Evolutionary conservation across 2,329 filamentous ascomycete species (phyloP), one percentile per base, ranked within the genome.

Genomic region (Cladorrhinum sp.): DNA sequence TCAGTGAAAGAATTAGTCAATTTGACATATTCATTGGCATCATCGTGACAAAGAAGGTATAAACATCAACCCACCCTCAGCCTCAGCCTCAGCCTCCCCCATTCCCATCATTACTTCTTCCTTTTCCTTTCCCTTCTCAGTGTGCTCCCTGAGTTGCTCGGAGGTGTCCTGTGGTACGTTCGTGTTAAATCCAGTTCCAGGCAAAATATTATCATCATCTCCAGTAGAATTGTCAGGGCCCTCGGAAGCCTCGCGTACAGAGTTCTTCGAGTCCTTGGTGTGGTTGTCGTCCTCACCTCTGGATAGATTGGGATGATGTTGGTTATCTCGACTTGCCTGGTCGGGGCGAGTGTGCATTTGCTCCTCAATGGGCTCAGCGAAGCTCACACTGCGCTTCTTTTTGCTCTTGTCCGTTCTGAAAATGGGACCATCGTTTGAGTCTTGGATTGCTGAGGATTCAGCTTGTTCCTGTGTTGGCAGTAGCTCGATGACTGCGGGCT

Each of bases 321-420:
- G 33, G 64, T 58, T 30, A 52, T 55, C 7, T 64, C 59, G 54
- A 57, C 54, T 57, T 36, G 42, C 54, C 54, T 55, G 53, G 33
- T 30, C 53, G 53, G 30, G 53, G 36, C 21, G 33, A n/a, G 33
- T 55, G 28, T 42, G 60, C 56, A 60, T 18, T 9, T 63, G 65
- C 61, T 66, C 64, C 36, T 63, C 59, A 24, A 64, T 60, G 54
- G 64, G 62, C 42, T 68, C 63, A 16, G 62, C 62, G 39, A 67
- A 65, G 21, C 55, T 64, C 23, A 67, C 63, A 26, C 62, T 66
- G 48, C 61, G 66, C 62, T 67, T 67, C 51, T 73, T 71, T 62
- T 73, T 71, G 62, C 71, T 72, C 66, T 73, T 73, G 49, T 68
- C 66, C 61, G 74, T 75, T 65, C 74, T 73, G 56, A 65, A 63